These are phyloP conservation scores for Debaryomyces udenii DNA, from an alignment of 1,139 yeast species.

Conservation along the genomic window DNA sequence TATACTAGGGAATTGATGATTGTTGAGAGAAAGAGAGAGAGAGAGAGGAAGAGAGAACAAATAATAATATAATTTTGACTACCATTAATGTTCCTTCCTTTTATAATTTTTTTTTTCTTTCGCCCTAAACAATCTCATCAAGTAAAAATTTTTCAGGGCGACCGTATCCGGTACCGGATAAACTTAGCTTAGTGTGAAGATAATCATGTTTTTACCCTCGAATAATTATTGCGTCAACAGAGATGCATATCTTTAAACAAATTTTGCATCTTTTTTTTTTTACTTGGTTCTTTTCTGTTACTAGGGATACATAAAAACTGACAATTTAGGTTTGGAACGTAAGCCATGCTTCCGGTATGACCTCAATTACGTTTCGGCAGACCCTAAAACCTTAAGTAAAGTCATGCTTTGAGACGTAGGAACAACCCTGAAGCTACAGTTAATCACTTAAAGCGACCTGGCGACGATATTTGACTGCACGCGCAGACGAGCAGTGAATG, in stretches of 20 bases:
- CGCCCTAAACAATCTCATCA: conserved; percentile 2
- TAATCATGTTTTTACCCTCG: conserved; percentile 8
- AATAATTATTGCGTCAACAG: conserved; percentile 8
- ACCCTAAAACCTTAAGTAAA: too few relatives aligned
- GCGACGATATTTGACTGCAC: too few relatives aligned
- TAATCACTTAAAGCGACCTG: too few relatives aligned
- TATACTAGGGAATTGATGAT: conserved; percentile 26
- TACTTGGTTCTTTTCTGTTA: background rate
- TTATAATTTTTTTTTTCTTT: conserved; percentile 10
- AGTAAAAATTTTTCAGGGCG: conserved; percentile 9
- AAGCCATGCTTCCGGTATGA: too few relatives aligned
- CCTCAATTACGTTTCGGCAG: too few relatives aligned
- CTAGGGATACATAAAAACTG: too few relatives aligned
- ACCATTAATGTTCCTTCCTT: conserved; percentile 7
- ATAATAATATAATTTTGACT: conserved; percentile 2
- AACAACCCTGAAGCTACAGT: too few relatives aligned
- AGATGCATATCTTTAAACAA: conserved; percentile 5
- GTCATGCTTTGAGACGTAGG: too few relatives aligned
- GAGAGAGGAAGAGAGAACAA: conserved; percentile 20
- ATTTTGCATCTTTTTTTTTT: background rate
- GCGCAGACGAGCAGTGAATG: too few relatives aligned
- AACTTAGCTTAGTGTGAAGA: background rate
- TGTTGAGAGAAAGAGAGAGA: conserved; percentile 30
- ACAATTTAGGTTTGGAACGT: too few relatives aligned
- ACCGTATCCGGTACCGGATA: conserved; percentile 4